These are phyloP conservation scores for Rhodotorula babjevae DNA, from an alignment of 768 basidiomycete genomes.

Conservation along the genomic window DNA sequence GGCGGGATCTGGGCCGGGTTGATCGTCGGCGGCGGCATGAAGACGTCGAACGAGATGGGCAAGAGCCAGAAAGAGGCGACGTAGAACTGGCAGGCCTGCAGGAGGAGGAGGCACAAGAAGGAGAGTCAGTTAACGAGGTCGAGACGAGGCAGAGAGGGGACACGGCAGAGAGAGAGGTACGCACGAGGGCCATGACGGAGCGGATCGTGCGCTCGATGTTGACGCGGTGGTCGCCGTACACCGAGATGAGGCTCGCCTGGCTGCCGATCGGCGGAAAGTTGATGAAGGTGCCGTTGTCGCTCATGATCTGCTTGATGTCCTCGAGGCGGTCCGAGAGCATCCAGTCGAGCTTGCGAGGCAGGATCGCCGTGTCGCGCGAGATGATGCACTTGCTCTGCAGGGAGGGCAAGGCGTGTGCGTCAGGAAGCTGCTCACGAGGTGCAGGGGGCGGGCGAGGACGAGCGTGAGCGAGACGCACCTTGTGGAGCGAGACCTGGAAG, in stretches of 20 bases:
- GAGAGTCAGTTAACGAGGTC: not conserved
- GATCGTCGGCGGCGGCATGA: slow-evolving; percentile 69
- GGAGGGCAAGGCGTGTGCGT: no score
- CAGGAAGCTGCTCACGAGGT: not conserved
- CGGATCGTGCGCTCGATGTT: slow-evolving; percentile 91
- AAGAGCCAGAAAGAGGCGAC: slow-evolving; percentile 96
- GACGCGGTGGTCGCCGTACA: slow-evolving; percentile 88
- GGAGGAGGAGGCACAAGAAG: no score
- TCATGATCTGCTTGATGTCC: slow-evolving; percentile 86
- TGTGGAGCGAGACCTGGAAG: slow-evolving; percentile 75
- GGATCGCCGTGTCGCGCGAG: slow-evolving; percentile 85
- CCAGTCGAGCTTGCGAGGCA: slow-evolving; percentile 97
- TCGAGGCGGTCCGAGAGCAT: slow-evolving; percentile 94
- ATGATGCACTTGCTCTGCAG: slow-evolving; percentile 77
- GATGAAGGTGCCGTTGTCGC: slow-evolving; percentile 92
- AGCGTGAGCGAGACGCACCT: slow-evolving; percentile 62
- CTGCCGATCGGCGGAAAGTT: slow-evolving; percentile 89
- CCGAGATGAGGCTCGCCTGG: slow-evolving; percentile 84
- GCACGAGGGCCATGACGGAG: slow-evolving; percentile 86
- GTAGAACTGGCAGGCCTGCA: slow-evolving; percentile 86
- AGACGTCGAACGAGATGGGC: slow-evolving; percentile 85
- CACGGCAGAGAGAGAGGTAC: slow-evolving; percentile 46
- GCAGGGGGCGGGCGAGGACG: not conserved
- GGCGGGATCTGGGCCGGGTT: slow-evolving; percentile 76
- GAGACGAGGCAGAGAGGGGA: not conserved